Base-by-base conservation (phyloP, 495 filamentous ascomycete genomes). In the Elasticomyces elasticus region DNA sequence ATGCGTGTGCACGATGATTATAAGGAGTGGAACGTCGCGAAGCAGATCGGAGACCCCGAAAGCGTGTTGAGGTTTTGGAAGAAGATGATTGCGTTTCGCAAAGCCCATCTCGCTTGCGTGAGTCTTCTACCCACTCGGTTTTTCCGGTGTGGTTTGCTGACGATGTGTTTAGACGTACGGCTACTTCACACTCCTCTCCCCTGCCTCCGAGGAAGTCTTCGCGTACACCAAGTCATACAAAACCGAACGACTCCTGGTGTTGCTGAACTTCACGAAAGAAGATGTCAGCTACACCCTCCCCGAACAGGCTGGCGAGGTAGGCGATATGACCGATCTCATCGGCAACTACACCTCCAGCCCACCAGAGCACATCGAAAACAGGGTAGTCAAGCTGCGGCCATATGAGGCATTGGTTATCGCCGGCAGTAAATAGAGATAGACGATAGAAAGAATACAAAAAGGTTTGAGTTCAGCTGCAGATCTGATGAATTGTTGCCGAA, bases 1-100 rank as follows among this genome's bases (percentile, higher is more conserved):
- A 83, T 83, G 79, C 73, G 77, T 1, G 72, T 78, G 26, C 76
- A 82, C 65, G 73, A 78, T 15, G 64, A 78, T 54, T 78, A 76
- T 51, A 49, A 30, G 2, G 58, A 64, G 9, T 63, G 74, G 65
- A 84, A 83, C 49, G 79, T 73, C 27, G 72, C 72, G 22, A 65
- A 65, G 0, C 75, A 81, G 55, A 64, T 70, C 42, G 62, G 64
- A 23, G 70, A 77, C 37, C 63, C 63, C 0, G 58, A 72, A 19
- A 78, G 74, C 3, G 66, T 74, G 9, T 75, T 79, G 51, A 54
- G 69, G 49, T 81, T 73, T 63, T 83, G 78, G 75, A 68, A 68
- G 9, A 63, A 65, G 2, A 67, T 81, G 51, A 67, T 83, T 2
- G 60, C 62, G n/a, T 54, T 82, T 30, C 71, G 80, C 44, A 78